Conservation (phyloP, 495 filamentous ascomycete genomes). For the Barbatosphaeria neglecta region DNA sequence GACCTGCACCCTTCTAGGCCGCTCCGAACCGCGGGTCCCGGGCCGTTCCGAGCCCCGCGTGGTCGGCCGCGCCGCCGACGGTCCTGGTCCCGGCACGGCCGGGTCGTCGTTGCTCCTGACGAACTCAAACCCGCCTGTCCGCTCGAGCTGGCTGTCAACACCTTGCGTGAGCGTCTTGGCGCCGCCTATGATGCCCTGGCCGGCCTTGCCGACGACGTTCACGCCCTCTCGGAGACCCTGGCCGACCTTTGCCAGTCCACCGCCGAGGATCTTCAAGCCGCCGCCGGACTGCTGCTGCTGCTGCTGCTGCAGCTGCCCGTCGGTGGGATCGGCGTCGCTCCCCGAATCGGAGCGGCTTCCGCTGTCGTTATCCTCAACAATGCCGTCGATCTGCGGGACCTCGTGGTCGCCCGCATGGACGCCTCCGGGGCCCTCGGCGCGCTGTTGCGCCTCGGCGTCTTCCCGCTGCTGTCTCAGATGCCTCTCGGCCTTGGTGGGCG, state of each 20-base stretch:
- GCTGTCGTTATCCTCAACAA: slow-evolving; percentile 45
- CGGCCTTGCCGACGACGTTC: slow-evolving; percentile 19
- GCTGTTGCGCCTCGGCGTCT: slow-evolving; percentile 46
- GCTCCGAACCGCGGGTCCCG: slow-evolving; percentile 14
- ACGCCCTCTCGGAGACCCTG: slow-evolving; percentile 27
- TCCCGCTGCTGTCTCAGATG: slow-evolving; percentile 30
- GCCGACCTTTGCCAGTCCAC: slow-evolving; percentile 24
- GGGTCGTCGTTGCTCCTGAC: slow-evolving; percentile 10
- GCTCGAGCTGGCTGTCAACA: slow-evolving; percentile 45
- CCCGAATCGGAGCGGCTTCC: too few species aligned
- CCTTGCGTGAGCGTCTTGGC: slow-evolving; percentile 48
- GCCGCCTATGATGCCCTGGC: slow-evolving; percentile 32
- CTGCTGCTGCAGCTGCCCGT: too few species aligned
- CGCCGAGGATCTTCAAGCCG: slow-evolving; percentile 14
- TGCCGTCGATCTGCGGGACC: slow-evolving; percentile 48
- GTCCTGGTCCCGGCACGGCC: too few species aligned
- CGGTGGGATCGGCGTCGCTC: too few species aligned
- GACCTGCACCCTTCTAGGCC: slow-evolving; percentile 5
- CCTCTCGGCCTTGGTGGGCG: slow-evolving; percentile 39
- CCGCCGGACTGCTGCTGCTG: slow-evolving; percentile 11
- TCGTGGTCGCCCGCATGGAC: slow-evolving; percentile 77
- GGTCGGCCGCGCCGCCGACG: slow-evolving; percentile 8
- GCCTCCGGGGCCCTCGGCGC: slow-evolving; percentile 54
- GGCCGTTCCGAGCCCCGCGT: slow-evolving; percentile 16
- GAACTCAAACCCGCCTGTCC: slow-evolving; percentile 42